phyloP scores from a whole-genome alignment of 2,329 filamentous ascomycete species.

The Pseudogymnoascus sp. region DNA sequence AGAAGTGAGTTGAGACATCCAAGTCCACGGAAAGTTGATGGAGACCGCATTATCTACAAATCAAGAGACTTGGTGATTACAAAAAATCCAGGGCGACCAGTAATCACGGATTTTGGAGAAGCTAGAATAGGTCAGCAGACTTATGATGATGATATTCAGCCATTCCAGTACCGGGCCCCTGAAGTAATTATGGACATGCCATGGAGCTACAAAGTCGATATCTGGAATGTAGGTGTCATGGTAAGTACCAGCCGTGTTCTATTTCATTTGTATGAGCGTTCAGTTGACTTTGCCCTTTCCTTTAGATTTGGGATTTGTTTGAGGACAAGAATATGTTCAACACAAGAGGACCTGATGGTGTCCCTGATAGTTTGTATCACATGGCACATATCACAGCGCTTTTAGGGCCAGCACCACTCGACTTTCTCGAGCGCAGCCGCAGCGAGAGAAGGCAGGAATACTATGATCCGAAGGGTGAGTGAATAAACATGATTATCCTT shows the following conservation, averaged over 20 bases:
- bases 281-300: background rate
- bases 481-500: background rate
- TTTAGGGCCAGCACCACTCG: background rate
- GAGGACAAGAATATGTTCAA: background rate
- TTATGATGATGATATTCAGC: conserved; percentile 21
- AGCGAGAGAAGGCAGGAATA: background rate
- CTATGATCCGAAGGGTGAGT: background rate
- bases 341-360: background rate
- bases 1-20: conserved; percentile 20
- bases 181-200: conserved; percentile 21
- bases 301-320: conserved; percentile 13
- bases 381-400: background rate
- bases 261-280: background rate
- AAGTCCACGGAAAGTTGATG: conserved; percentile 27
- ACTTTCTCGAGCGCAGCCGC: conserved; percentile 9
- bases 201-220: conserved; percentile 42
- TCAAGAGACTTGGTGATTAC: conserved; percentile 23
- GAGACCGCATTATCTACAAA: conserved; percentile 27
- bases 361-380: background rate
- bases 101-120: conserved; percentile 30
- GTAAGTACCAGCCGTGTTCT: conserved; percentile 28
- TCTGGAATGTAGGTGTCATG: conserved; percentile 47
- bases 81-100: conserved; percentile 23
- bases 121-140: conserved; percentile 17
- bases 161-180: conserved; percentile 24